These are phyloP conservation scores for Yamadazyma tumulicola DNA, from an alignment of 805 yeast species.

Conservation along the genomic window DNA sequence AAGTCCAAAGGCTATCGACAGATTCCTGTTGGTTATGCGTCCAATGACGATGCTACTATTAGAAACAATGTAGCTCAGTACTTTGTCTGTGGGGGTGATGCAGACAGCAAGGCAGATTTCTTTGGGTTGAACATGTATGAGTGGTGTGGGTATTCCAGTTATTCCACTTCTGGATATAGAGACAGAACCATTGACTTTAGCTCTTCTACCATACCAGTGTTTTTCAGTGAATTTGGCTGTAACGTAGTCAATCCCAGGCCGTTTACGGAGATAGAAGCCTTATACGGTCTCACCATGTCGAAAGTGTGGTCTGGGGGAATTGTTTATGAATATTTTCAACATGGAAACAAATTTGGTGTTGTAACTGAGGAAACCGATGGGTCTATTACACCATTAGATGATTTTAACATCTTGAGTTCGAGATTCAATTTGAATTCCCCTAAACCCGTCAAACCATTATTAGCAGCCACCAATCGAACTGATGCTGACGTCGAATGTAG, in stretches of 20 bases:
- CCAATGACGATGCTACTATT: slow-evolving; percentile 33
- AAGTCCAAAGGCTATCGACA: slow-evolving; percentile 22
- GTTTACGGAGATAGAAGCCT: slow-evolving; percentile 35
- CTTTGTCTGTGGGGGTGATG: slow-evolving; percentile 26
- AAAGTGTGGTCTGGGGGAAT: slow-evolving; percentile 40
- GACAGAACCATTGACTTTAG: slow-evolving; percentile 30
- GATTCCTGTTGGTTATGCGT: slow-evolving; percentile 41
- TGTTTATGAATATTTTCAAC: slow-evolving; percentile 35
- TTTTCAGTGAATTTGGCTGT: slow-evolving; percentile 41
- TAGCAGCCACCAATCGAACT: background rate
- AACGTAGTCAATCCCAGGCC: slow-evolving; percentile 34
- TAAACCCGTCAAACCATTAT: slow-evolving; percentile 16
- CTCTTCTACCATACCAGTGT: slow-evolving; percentile 31
- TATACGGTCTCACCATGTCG: slow-evolving; percentile 30
- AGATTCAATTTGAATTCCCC: slow-evolving; percentile 15
- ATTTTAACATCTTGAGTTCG: slow-evolving; percentile 26
- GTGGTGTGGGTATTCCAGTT: slow-evolving; percentile 41
- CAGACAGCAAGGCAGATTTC: slow-evolving; percentile 24
- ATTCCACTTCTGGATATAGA: slow-evolving; percentile 33
- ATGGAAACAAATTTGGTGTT: slow-evolving; percentile 33
- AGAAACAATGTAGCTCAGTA: slow-evolving; percentile 26
- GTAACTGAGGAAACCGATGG: slow-evolving; percentile 27
- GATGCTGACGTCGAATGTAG: background rate
- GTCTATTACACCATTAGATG: slow-evolving; percentile 22
- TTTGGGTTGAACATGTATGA: slow-evolving; percentile 37